Percentiles rank a stretch among this genome's conserved stretches.
Evolutionary conservation across 208 protist species (phyloP).

Genomic region (Trypanosoma avium): DNA sequence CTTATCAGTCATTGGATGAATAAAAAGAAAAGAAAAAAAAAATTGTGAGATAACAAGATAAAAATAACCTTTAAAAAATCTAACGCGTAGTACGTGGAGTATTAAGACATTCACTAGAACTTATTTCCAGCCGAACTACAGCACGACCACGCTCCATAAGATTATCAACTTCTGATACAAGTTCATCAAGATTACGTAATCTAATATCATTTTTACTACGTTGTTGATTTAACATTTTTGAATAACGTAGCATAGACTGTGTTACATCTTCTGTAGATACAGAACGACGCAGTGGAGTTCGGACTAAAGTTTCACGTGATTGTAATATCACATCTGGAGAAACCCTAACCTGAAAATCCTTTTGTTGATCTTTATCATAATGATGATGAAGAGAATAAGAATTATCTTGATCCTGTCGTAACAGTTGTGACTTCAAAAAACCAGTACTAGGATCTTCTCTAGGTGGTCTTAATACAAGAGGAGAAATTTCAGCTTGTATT

Average conservation of each 20-base stretch:
- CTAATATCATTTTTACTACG: conserved; percentile 33
- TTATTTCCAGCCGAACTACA: conserved; percentile 1
- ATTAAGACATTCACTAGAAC: not conserved
- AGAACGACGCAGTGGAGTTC: not conserved
- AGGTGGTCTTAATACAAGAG: too few species aligned
- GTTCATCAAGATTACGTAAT: conserved; percentile 26
- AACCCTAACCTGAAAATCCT: not conserved
- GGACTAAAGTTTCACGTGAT: not conserved
- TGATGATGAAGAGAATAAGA: not conserved
- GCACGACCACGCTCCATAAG: conserved; percentile 38
- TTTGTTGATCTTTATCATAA: not conserved
- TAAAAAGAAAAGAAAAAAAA: too few species aligned
- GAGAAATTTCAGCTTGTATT: too few species aligned
- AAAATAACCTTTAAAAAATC: not conserved
- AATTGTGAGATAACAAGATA: conserved; percentile 4
- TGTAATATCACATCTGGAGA: not conserved
- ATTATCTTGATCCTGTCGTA: too few species aligned
- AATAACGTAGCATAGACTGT: conserved; percentile 56
- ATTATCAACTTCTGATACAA: conserved; percentile 51
- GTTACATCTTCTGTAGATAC: conserved; percentile 31
- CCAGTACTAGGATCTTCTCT: too few species aligned
- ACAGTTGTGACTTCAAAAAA: too few species aligned
- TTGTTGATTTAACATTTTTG: conserved; percentile 32
- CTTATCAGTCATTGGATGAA: too few species aligned
- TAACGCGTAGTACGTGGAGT: not conserved